Evolutionary conservation across 2,329 filamentous ascomycete species (phyloP).

Genomic region (Sporothrix pallida): DNA sequence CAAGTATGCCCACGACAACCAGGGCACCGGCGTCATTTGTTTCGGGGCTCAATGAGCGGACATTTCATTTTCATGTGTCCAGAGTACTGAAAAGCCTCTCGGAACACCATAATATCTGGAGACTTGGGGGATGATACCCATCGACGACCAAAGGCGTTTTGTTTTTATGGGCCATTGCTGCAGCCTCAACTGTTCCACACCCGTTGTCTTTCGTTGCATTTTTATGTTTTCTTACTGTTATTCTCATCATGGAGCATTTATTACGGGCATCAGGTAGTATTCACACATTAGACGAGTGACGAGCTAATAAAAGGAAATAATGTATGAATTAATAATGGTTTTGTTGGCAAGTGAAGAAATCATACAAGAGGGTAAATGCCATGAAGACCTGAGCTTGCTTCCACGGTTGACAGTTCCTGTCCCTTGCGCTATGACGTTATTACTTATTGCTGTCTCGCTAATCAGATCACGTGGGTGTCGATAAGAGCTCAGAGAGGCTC

Average conservation of each 20-base stretch:
- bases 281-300: slow-evolving; percentile 9
- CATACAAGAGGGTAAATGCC: background rate
- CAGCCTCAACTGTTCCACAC: background rate
- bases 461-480: slow-evolving; percentile 11
- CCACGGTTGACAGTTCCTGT: background rate
- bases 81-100: background rate
- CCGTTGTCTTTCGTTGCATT: background rate
- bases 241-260: slow-evolving; percentile 10
- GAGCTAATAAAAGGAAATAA: slow-evolving; percentile 1
- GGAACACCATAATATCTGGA: background rate
- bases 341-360: background rate
- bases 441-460: background rate
- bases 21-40: background rate
- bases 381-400: background rate
- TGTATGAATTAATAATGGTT: background rate
- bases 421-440: slow-evolving; percentile 19
- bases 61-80: background rate
- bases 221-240: background rate
- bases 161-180: background rate
- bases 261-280: background rate
- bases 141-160: slow-evolving; percentile 2
- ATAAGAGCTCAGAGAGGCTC: slow-evolving; percentile 9
- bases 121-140: background rate
- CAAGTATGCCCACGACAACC: background rate
- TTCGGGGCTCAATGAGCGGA: background rate